Percentiles rank a stretch among this genome's conserved stretches.
Conservation (phyloP, 257 asterid species). For the Salvia hispanica region DNA sequence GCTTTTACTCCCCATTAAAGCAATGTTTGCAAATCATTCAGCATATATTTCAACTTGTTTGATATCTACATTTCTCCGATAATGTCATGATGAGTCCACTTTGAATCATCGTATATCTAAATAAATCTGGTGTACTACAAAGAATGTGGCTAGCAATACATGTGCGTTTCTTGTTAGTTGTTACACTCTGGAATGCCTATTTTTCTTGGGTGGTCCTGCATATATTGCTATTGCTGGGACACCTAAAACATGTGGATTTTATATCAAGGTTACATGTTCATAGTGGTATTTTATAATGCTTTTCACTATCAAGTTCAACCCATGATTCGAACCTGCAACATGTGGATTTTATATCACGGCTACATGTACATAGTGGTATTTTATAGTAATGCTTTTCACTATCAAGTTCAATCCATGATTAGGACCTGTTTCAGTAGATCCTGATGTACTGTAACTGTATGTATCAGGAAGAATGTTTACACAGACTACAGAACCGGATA, state of each 20-base stretch:
- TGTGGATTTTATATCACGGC: too few species aligned
- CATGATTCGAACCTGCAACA: too few species aligned
- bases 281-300: constrained; percentile 11
- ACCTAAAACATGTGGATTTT: constrained; percentile 15
- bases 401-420: not conserved
- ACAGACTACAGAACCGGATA: constrained; percentile 78
- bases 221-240: constrained; percentile 18
- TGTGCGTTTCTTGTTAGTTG: not conserved
- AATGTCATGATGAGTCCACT: not conserved
- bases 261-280: constrained; percentile 7
- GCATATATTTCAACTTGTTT: not conserved
- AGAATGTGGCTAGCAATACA: constrained; percentile 26
- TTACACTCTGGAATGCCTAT: constrained; percentile 13
- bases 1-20: constrained; percentile 16
- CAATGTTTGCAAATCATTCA: constrained; percentile 27
- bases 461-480: constrained; percentile 86
- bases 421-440: constrained; percentile 25
- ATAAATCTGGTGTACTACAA: constrained; percentile 9
- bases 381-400: too few species aligned
- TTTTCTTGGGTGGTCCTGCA: constrained; percentile 31
- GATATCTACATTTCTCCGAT: constrained; percentile 8
- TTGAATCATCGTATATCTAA: not conserved
- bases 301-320: not conserved
- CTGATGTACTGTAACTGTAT: constrained; percentile 31
- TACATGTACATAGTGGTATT: too few species aligned